Evolutionary conservation across 805 yeast species (phyloP), one percentile per base, ranked within the genome.

Genomic region (Monosporozyma aquatica): DNA sequence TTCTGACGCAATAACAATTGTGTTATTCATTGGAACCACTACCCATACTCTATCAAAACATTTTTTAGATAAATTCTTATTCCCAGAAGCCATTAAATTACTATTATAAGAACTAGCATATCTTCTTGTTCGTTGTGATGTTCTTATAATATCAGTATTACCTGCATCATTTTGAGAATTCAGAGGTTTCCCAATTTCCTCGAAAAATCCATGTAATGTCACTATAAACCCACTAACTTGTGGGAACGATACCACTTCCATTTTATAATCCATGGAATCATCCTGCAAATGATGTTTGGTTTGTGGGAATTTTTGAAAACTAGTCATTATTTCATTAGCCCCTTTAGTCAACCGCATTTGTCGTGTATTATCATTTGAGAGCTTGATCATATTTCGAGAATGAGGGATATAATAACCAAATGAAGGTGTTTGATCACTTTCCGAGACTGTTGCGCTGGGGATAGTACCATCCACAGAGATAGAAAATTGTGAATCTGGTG

Each of bases 41-140:
- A 85, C 69, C 58, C 92, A 78, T 0, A 81, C 71, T 56, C 98
- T 73, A 60, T 92, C 98, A 61, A 92, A 92, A 8, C 92, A 77
- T 58, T 92, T 82, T 50, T 70, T 71, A 5, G 75, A 66, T 27
- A 80, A 63, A 24, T 71, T 59, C 17, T 63, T 58, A 15, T 57
- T 53, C 11, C 53, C 39, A 37, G 59, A 49, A 6, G 56, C 38
- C 11, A 51, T 50, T 46, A 55, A 62, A 51, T 63, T 60, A 37
- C 50, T 38, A 17, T 18, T 24, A 37, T 52, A 40, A 5, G 39
- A 37, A 26, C 39, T 37, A 18, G 42, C 55, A 36, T 49, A 53
- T 43, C 64, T 54, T 46, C 59, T 54, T 28, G 47, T 44, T 42
- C 51, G 50, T 27, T 42, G 55, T 46, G 45, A 27, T 7, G 30